These are phyloP conservation scores for Penicillium sp. DNA, from an alignment of 2,329 filamentous ascomycete genomes.

Conservation along the genomic window DNA sequence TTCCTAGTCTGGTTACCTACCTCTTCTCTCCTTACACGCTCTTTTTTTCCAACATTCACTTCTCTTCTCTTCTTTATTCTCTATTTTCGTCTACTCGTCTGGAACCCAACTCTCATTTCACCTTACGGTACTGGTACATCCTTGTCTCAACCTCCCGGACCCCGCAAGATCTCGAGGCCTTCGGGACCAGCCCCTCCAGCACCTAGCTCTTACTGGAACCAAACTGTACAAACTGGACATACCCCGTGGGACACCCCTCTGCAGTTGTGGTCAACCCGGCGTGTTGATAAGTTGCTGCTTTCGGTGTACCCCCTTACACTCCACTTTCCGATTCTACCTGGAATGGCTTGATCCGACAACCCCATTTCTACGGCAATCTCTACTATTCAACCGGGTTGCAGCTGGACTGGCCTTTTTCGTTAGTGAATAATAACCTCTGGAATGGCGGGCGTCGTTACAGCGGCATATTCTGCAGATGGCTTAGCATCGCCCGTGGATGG, in stretches of 20 bases:
- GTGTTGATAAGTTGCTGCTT: slow-evolving; percentile 39
- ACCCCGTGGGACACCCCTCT: background rate
- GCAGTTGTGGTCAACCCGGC: background rate
- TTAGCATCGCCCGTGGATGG: slow-evolving; percentile 38
- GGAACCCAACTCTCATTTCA: background rate
- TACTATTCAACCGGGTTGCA: slow-evolving; percentile 25
- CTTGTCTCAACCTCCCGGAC: background rate
- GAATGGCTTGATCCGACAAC: slow-evolving; percentile 30
- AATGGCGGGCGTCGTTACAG: slow-evolving; percentile 44
- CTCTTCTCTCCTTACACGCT: background rate
- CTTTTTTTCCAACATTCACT: background rate
- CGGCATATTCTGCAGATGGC: slow-evolving; percentile 40
- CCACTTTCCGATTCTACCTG: slow-evolving; percentile 17
- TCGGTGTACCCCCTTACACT: slow-evolving; percentile 22
- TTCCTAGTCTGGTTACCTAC: background rate
- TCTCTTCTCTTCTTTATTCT: background rate
- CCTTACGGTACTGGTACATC: background rate
- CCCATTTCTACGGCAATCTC: slow-evolving; percentile 10
- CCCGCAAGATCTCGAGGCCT: background rate
- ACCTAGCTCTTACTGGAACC: background rate
- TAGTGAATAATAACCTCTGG: slow-evolving; percentile 18
- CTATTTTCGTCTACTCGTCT: too few relatives aligned
- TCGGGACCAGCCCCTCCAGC: background rate
- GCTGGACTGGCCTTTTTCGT: slow-evolving; percentile 36
- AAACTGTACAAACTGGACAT: background rate